These are phyloP conservation scores for Microascus cirrosus DNA, from an alignment of 2,329 filamentous ascomycete genomes.

Conservation along the genomic window DNA sequence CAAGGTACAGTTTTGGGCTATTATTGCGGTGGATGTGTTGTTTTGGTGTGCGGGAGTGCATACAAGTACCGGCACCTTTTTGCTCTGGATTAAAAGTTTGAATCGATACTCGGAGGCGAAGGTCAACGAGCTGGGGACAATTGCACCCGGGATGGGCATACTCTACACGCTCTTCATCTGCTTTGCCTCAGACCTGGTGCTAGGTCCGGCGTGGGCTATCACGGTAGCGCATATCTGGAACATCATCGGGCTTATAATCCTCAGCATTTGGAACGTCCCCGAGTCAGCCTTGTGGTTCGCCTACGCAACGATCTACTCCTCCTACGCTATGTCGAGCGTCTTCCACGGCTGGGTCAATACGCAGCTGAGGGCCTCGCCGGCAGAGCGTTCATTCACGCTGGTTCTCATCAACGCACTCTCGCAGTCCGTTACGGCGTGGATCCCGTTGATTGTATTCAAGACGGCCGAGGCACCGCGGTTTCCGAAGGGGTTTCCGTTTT, in stretches of 20 bases:
- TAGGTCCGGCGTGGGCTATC: slow-evolving; percentile 43
- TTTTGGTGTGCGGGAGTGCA: slow-evolving; percentile 45
- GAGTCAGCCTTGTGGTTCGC: slow-evolving; percentile 41
- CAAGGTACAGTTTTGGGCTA: slow-evolving; percentile 35
- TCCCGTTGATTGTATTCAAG: slow-evolving; percentile 36
- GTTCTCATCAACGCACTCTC: slow-evolving; percentile 41
- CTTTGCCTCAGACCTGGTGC: slow-evolving; percentile 41
- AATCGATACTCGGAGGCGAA: slow-evolving; percentile 30
- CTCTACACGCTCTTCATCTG: slow-evolving; percentile 42
- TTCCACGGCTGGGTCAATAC: slow-evolving; percentile 46
- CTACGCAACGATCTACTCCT: slow-evolving; percentile 34
- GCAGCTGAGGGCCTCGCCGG: slow-evolving; percentile 29
- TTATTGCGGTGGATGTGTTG: slow-evolving; percentile 38
- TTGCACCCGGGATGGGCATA: slow-evolving; percentile 42
- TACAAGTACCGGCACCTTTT: slow-evolving; percentile 33
- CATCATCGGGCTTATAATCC: slow-evolving; percentile 38
- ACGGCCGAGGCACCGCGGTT: slow-evolving; percentile 29
- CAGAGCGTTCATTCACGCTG: slow-evolving; percentile 35
- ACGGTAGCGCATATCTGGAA: slow-evolving; percentile 39
- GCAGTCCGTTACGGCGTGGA: slow-evolving; percentile 45
- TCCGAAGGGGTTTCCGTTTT: slow-evolving; percentile 2
- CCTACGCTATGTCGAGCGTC: slow-evolving; percentile 40
- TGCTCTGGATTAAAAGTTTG: slow-evolving; percentile 48
- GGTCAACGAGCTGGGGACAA: slow-evolving; percentile 40
- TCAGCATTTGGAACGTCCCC: slow-evolving; percentile 44